Conservation (phyloP, 176 grass and related monocot genomes). For the Avena insularis region DNA sequence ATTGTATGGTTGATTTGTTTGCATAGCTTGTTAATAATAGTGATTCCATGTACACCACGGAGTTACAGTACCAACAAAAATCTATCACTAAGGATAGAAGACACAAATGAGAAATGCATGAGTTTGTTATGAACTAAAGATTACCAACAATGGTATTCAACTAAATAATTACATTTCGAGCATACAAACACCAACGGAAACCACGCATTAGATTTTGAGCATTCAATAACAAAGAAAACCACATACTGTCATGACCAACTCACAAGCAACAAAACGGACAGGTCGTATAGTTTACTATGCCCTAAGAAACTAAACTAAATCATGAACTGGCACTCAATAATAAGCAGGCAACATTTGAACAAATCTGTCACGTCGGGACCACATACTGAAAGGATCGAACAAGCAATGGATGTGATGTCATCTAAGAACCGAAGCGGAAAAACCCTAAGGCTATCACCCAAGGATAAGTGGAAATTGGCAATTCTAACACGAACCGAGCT, state of each 20-base stretch:
- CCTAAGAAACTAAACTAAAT: too few relatives aligned
- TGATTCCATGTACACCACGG: constrained; percentile 12
- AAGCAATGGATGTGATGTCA: too few relatives aligned
- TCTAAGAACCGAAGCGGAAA: constrained; percentile 13
- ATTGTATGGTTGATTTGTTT: neutral
- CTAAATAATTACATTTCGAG: neutral
- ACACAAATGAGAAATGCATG: constrained; percentile 15
- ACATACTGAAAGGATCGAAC: too few relatives aligned
- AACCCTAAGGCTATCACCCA: neutral
- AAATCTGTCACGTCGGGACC: too few relatives aligned
- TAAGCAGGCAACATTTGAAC: too few relatives aligned
- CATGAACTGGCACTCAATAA: too few relatives aligned
- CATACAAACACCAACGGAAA: too few relatives aligned
- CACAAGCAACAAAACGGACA: too few relatives aligned
- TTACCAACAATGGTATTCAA: neutral
- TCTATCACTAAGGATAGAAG: neutral
- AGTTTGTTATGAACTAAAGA: neutral
- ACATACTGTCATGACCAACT: too few relatives aligned
- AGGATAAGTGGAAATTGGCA: constrained; percentile 3
- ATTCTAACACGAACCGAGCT: neutral
- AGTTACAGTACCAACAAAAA: constrained; percentile 21
- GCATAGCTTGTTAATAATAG: neutral
- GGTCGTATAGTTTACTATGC: too few relatives aligned
- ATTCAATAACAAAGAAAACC: too few relatives aligned
- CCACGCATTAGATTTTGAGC: too few relatives aligned